phyloP scores from a whole-genome alignment of 108 stramenopile species.

The Nitzschia palea region DNA sequence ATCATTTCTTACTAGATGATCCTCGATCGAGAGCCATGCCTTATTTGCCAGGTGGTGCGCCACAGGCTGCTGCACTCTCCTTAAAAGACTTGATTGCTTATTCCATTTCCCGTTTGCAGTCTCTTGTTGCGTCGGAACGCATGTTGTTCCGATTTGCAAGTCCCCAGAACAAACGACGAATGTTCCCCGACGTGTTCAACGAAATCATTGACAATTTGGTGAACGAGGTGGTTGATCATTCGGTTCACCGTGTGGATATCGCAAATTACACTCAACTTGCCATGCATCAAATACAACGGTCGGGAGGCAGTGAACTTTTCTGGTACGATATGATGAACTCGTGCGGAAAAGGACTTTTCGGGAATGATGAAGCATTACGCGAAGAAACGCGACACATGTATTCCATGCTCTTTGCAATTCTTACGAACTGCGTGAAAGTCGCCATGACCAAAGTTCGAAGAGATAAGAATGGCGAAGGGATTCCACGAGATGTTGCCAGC shows the following conservation, averaged over 20 bases:
- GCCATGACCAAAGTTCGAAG: conserved; percentile 65
- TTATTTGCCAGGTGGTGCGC: conserved; percentile 65
- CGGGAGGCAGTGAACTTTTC: conserved; percentile 86
- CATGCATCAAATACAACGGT: conserved; percentile 77
- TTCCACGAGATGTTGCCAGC: conserved; percentile 77
- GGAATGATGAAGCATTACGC: conserved; percentile 32
- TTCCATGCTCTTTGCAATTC: conserved; percentile 63
- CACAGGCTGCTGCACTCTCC: conserved; percentile 71
- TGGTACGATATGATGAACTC: conserved; percentile 89
- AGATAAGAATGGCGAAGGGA: conserved; percentile 39
- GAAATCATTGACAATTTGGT: conserved; percentile 35
- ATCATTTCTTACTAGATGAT: conserved; percentile 34
- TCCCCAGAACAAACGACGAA: background rate
- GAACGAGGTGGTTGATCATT: conserved; percentile 45
- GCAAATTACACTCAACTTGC: conserved; percentile 82
- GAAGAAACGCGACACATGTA: conserved; percentile 40
- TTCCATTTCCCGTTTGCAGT: conserved; percentile 33
- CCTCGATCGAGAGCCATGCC: background rate
- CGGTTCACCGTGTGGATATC: conserved; percentile 60
- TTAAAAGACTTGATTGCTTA: conserved; percentile 65
- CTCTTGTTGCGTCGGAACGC: conserved; percentile 27
- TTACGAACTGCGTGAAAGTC: conserved; percentile 76
- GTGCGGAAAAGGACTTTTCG: conserved; percentile 74
- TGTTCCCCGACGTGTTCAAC: conserved; percentile 1
- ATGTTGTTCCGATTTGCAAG: background rate